phyloP scores from a whole-genome alignment of 805 yeast genomes.

The Hanseniaspora guilliermondii region DNA sequence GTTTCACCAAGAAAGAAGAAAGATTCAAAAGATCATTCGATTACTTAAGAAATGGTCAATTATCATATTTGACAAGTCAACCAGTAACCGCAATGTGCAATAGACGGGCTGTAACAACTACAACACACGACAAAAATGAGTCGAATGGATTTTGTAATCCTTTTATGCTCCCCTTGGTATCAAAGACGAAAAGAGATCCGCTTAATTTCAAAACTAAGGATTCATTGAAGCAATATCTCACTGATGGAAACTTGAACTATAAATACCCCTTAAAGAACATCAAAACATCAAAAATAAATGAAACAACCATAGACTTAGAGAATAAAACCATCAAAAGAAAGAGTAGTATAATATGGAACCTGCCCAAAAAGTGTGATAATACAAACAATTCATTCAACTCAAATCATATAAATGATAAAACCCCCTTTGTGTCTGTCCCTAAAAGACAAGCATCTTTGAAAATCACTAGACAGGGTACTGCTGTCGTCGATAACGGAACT shows the following conservation, averaged over 20 bases:
- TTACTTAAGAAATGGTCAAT: constrained; percentile 8
- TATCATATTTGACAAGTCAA: constrained; percentile 10
- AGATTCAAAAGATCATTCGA: constrained; percentile 10
- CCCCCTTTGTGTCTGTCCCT: neutral
- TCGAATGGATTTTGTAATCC: neutral
- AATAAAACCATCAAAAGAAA: constrained; percentile 10
- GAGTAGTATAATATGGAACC: constrained; percentile 11
- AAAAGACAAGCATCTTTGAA: constrained; percentile 11
- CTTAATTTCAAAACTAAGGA: constrained; percentile 3
- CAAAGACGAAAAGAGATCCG: neutral
- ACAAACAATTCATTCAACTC: neutral
- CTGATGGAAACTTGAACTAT: neutral
- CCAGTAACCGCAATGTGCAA: constrained; percentile 4
- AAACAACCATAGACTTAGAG: constrained; percentile 10
- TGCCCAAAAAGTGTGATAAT: constrained; percentile 1
- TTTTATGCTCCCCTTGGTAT: constrained; percentile 3
- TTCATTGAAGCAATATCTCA: neutral
- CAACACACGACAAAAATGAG: constrained; percentile 1
- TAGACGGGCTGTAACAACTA: constrained; percentile 9
- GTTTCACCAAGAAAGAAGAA: constrained; percentile 11
- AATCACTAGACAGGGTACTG: neutral
- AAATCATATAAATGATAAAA: neutral
- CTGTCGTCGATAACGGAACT: constrained; percentile 8
- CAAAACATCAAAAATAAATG: constrained; percentile 9
- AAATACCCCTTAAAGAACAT: neutral